Evolutionary conservation across 495 filamentous ascomycete species (phyloP), one percentile per base, ranked within the genome.

Genomic region (Aspergillus egyptiacus): DNA sequence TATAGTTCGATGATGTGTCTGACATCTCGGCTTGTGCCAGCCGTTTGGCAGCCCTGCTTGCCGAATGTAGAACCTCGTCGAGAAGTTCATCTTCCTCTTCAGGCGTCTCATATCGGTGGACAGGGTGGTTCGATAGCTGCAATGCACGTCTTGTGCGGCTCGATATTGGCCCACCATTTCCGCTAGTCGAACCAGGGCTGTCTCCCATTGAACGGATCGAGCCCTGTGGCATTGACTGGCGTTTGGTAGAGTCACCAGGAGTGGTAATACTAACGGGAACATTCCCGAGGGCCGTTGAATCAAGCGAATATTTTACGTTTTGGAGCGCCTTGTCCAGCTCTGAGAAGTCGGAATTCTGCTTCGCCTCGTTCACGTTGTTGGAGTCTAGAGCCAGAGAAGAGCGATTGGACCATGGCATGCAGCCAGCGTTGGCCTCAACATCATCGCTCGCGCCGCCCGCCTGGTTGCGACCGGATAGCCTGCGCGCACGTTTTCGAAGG

Each of bases 51-150:
- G 81, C 80, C 50, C 70, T 77, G 54, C 77, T 75, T 37, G 80
- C 76, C 35, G 79, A 81, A 41, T 74, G 69, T 14, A 85, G 63
- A 18, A 75, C 91, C 66, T 97, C 93, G 58, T 95, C 89, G 9
- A 96, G 73, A 10, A 98, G 78, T 65, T 99, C 93, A 53, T 97
- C 93, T 58, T 97, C 89, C 65, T 99, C 93, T 60, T 96, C 89
- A 1, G 94, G 88, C 3, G 89, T 94, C 66, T 97, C 94, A 60
- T 96, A 95, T 40, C 78, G 79, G 57, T 91, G 86, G 39, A 73
- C 72, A 11, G 82, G 83, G 50, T 89, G 80, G 19, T 81, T 82
- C 24, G 88, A 83, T 50, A 82, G 75, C 50, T 89, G 86, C 58
- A 91, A 73, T 19, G 87, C 84, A 53, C 91, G 78, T 50, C 93